Percentiles rank a stretch among this genome's conserved stretches.
Conservation (phyloP, 1,139 yeast species). For the Yamadazyma spencermartinsiae region DNA sequence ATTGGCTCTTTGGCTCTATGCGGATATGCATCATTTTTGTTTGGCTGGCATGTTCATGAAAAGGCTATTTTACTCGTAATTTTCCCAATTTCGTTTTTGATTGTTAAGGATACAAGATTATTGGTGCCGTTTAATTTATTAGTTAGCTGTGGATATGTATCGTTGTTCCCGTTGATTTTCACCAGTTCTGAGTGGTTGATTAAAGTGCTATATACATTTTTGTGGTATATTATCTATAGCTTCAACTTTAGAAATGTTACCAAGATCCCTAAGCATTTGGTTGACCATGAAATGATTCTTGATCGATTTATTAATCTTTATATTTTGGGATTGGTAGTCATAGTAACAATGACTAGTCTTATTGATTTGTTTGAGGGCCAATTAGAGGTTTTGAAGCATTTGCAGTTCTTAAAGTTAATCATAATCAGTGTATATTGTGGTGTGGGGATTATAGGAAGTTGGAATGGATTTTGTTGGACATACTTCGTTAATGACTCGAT, state of each 20-base stretch:
- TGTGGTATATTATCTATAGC: slow-evolving; percentile 82
- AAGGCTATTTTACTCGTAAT: slow-evolving; percentile 88
- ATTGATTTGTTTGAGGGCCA: slow-evolving; percentile 58
- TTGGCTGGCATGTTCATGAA: slow-evolving; percentile 99
- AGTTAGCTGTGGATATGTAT: slow-evolving; percentile 80
- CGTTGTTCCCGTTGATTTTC: slow-evolving; percentile 83
- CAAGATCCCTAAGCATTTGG: slow-evolving; percentile 52
- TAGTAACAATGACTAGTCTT: slow-evolving; percentile 55
- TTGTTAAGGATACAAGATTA: slow-evolving; percentile 68
- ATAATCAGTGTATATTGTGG: slow-evolving; percentile 83
- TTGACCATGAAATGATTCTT: slow-evolving; percentile 50
- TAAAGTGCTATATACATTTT: slow-evolving; percentile 74
- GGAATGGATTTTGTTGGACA: slow-evolving; percentile 88
- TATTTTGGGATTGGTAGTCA: slow-evolving; percentile 64
- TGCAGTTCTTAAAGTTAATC: slow-evolving; percentile 80
- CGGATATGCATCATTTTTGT: slow-evolving; percentile 86
- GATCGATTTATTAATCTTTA: slow-evolving; percentile 73
- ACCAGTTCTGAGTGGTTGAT: slow-evolving; percentile 79
- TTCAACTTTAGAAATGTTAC: slow-evolving; percentile 70
- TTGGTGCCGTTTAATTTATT: slow-evolving; percentile 67
- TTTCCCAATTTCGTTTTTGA: slow-evolving; percentile 84
- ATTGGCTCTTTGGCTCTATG: slow-evolving; percentile 84
- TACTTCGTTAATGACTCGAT: slow-evolving; percentile 69
- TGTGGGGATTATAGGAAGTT: slow-evolving; percentile 79
- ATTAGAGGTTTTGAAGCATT: slow-evolving; percentile 47